Evolutionary conservation across 257 asterid species (phyloP).

Genomic region (Nicotiana tomentosiformis): DNA sequence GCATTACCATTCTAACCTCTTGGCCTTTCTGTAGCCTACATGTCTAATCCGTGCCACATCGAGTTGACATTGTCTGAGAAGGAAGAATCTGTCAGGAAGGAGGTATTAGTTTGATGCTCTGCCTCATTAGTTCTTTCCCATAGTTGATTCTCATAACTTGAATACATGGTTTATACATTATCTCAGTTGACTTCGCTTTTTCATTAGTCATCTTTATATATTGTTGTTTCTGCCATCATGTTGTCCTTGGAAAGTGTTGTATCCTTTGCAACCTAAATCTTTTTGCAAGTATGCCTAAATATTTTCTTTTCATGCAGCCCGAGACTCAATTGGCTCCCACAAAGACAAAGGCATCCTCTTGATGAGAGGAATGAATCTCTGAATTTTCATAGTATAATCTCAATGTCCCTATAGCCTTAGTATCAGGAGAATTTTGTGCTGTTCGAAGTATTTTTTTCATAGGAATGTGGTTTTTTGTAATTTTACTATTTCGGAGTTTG

Average conservation of each 20-base stretch:
- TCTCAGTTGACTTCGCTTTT: neutral
- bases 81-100: constrained; percentile 77
- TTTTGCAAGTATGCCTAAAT: neutral
- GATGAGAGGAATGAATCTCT: neutral
- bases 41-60: constrained; percentile 91
- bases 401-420: neutral
- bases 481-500: neutral
- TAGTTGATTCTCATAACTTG: neutral
- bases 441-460: neutral
- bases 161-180: neutral
- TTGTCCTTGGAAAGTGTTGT: neutral
- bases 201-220: neutral
- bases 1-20: neutral
- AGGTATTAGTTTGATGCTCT: constrained; percentile 29
- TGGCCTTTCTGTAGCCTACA: constrained; percentile 46
- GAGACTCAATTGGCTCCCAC: constrained; percentile 14
- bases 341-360: neutral
- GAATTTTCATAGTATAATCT: neutral
- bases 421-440: neutral
- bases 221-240: neutral
- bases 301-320: constrained; percentile 3
- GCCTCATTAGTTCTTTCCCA: neutral
- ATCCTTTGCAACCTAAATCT: neutral
- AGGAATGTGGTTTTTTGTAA: neutral
- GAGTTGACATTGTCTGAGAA: constrained; percentile 66